phyloP scores from a whole-genome alignment of 306 rosid species.

The Cucurbita maxima region DNA sequence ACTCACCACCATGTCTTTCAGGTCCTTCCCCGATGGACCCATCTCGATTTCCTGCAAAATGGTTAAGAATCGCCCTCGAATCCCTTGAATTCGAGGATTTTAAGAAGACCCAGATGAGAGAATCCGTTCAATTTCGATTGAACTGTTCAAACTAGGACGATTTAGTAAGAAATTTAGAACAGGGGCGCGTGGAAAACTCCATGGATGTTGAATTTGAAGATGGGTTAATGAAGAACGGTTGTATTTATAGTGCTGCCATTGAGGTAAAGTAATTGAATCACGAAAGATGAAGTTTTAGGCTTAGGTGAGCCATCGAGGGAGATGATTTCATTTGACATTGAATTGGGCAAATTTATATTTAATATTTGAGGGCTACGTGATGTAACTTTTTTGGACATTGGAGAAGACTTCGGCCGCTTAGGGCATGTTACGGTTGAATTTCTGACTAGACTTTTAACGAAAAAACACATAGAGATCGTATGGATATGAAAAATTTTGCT shows the following conservation, averaged over 20 bases:
- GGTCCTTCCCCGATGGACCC: slow-evolving; percentile 32
- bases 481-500: no score
- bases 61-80: not conserved
- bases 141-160: not conserved
- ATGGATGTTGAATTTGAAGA: not conserved
- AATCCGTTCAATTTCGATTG: not conserved
- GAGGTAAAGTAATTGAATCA: not conserved
- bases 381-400: not conserved
- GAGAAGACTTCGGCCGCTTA: not conserved
- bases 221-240: not conserved
- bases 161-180: not conserved
- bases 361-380: not conserved
- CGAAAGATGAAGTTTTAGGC: not conserved
- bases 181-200: not conserved
- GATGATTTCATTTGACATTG: not conserved
- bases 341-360: not conserved
- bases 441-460: no score
- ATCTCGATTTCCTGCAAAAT: slow-evolving; percentile 15
- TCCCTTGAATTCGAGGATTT: not conserved
- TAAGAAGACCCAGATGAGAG: not conserved
- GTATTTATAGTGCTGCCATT: not conserved
- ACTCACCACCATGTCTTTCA: slow-evolving; percentile 21
- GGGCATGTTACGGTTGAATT: no score
- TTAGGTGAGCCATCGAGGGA: slow-evolving; percentile 3
- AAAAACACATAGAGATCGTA: no score